Percentiles rank a stretch among this genome's conserved stretches.
Conservation (phyloP, 2,329 filamentous ascomycete genomes). For the Tolypocladium pustulatum region DNA sequence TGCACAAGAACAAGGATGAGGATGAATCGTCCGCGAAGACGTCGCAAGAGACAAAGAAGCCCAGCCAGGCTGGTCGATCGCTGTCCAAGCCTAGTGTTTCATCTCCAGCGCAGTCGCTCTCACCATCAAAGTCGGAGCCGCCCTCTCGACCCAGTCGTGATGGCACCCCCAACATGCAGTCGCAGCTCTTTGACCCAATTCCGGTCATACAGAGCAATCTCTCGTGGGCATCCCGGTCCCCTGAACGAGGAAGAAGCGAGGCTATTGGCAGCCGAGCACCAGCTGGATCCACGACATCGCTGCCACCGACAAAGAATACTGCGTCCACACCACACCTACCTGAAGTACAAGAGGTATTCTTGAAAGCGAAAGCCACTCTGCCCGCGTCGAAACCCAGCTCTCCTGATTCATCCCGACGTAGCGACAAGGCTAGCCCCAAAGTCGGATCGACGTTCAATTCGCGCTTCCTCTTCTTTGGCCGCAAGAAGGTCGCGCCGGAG, state of each 20-base stretch:
- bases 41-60: slow-evolving; percentile 17
- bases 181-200: slow-evolving; percentile 39
- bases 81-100: slow-evolving; percentile 20
- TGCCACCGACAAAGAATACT: slow-evolving; percentile 16
- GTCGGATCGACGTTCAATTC: slow-evolving; percentile 43
- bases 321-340: slow-evolving; percentile 21
- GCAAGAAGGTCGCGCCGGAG: slow-evolving; percentile 53
- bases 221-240: slow-evolving; percentile 34
- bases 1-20: slow-evolving; percentile 26
- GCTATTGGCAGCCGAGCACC: slow-evolving; percentile 18
- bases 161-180: slow-evolving; percentile 52
- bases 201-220: slow-evolving; percentile 55
- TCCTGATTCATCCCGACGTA: slow-evolving; percentile 9
- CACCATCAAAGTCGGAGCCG: slow-evolving; percentile 26
- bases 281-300: slow-evolving; percentile 22
- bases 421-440: slow-evolving; percentile 44
- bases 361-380: slow-evolving; percentile 2
- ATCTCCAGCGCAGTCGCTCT: slow-evolving; percentile 11
- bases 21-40: slow-evolving; percentile 27
- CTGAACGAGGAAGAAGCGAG: slow-evolving; percentile 35
- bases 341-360: slow-evolving; percentile 10
- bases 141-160: slow-evolving; percentile 58
- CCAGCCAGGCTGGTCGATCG: slow-evolving; percentile 19
- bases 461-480: slow-evolving; percentile 69
- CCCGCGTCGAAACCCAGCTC: slow-evolving; percentile 11